These are phyloP conservation scores for Macrophomina tecta DNA, from an alignment of 2,329 filamentous ascomycete genomes.

Conservation along the genomic window DNA sequence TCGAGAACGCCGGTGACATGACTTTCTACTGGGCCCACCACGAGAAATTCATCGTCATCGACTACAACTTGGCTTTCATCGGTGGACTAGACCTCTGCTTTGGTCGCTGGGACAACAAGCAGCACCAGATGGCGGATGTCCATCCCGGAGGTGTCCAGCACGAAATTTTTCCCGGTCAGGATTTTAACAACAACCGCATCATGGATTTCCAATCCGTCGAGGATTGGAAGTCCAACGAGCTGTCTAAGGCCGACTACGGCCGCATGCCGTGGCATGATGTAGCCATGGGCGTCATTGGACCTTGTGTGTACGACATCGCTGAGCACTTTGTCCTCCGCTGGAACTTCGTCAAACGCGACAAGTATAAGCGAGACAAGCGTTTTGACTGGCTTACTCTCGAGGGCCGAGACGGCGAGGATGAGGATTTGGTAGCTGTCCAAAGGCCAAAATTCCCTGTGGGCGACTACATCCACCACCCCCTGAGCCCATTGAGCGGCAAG, in stretches of 20 bases:
- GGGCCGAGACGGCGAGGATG: slow-evolving; percentile 76
- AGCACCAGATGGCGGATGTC: slow-evolving; percentile 84
- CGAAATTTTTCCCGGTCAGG: slow-evolving; percentile 92
- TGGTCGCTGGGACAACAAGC: slow-evolving; percentile 87
- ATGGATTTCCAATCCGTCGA: slow-evolving; percentile 93
- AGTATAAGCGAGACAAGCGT: slow-evolving; percentile 86
- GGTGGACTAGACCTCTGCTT: slow-evolving; percentile 95
- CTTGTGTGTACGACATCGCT: slow-evolving; percentile 89
- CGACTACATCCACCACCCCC: slow-evolving; percentile 81
- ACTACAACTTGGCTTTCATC: slow-evolving; percentile 89
- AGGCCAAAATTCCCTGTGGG: slow-evolving; percentile 88
- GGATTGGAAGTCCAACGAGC: slow-evolving; percentile 91
- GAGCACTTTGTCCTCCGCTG: slow-evolving; percentile 94
- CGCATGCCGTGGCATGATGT: slow-evolving; percentile 99
- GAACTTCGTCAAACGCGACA: slow-evolving; percentile 97
- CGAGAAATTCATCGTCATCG: slow-evolving; percentile 95
- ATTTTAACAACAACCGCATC: slow-evolving; percentile 97
- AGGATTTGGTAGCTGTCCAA: slow-evolving; percentile 87
- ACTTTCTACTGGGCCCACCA: slow-evolving; percentile 98
- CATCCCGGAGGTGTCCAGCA: slow-evolving; percentile 82
- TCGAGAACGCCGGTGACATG: slow-evolving; percentile 94
- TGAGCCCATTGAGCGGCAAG: slow-evolving; percentile 72
- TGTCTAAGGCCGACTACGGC: slow-evolving; percentile 88
- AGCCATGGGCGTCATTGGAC: slow-evolving; percentile 86
- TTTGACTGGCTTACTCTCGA: slow-evolving; percentile 87